Percentiles rank a stretch among this genome's conserved stretches.
Conservation (phyloP, 352 stramenopile species). For the Phytophthora sp. region DNA sequence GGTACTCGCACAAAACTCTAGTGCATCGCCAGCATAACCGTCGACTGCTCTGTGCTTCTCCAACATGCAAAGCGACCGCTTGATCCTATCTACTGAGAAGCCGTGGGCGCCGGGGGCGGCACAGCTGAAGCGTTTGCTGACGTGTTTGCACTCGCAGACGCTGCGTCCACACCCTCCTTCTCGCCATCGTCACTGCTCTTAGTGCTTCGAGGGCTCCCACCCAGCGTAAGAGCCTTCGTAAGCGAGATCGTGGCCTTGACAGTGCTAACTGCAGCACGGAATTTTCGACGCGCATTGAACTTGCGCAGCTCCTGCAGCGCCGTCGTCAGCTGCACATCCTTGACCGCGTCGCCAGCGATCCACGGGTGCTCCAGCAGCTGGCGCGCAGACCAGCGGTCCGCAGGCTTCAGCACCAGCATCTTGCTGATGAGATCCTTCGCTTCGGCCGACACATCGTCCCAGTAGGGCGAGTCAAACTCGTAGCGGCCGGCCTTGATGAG, state of each 20-base stretch:
- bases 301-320: slow-evolving; percentile 90
- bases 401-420: slow-evolving; percentile 89
- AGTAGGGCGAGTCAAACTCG: slow-evolving; percentile 85
- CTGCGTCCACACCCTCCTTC: slow-evolving; percentile 6
- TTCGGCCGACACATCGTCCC: slow-evolving; percentile 73
- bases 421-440: slow-evolving; percentile 91
- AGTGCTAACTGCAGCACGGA: slow-evolving; percentile 93
- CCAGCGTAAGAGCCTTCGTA: slow-evolving; percentile 66
- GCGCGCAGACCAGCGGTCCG: slow-evolving; percentile 75
- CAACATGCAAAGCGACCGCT: slow-evolving; percentile 15
- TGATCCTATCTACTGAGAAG: slow-evolving; percentile 35
- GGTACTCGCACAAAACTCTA: slow-evolving; percentile 1
- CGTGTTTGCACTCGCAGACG: background rate
- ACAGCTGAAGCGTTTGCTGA: slow-evolving; percentile 3
- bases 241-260: slow-evolving; percentile 85
- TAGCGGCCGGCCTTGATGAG: slow-evolving; percentile 74
- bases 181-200: slow-evolving; percentile 38
- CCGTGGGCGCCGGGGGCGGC: slow-evolving; percentile 28
- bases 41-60: slow-evolving; percentile 8
- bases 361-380: slow-evolving; percentile 87
- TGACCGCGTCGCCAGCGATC: slow-evolving; percentile 78
- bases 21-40: background rate
- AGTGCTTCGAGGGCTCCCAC: slow-evolving; percentile 31
- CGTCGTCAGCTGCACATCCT: slow-evolving; percentile 80
- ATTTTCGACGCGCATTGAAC: slow-evolving; percentile 95